Conservation (phyloP, 1,284 basidiomycete species). For the Mycosarcoma maydis region DNA sequence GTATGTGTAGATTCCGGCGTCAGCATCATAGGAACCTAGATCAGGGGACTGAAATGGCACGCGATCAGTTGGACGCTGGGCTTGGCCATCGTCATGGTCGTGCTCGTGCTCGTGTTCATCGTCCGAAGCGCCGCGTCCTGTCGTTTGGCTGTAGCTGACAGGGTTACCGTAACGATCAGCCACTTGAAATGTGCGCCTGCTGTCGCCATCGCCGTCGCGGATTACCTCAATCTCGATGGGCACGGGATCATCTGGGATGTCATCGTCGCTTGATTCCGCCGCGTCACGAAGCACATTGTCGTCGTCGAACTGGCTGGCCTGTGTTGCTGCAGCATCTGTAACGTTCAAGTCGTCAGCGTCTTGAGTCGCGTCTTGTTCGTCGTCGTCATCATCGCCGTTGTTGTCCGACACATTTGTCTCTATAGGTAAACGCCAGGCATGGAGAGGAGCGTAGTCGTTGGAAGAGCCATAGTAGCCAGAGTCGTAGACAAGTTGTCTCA, state of each 20-base stretch:
- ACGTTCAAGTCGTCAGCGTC: constrained; percentile 18
- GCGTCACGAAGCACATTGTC: constrained; percentile 30
- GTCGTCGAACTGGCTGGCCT: constrained; percentile 23
- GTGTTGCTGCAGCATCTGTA: neutral
- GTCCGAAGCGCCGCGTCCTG: constrained; percentile 22
- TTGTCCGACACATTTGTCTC: too few relatives aligned
- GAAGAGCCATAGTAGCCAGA: constrained; percentile 37
- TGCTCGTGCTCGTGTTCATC: constrained; percentile 7
- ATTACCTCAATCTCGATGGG: constrained; percentile 40
- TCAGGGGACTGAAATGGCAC: constrained; percentile 16
- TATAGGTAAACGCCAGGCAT: constrained; percentile 26
- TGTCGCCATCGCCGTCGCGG: constrained; percentile 9
- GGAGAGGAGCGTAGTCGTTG: constrained; percentile 39
- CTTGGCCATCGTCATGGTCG: neutral
- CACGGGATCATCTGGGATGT: constrained; percentile 32
- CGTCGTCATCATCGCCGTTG: neutral
- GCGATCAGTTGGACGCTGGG: constrained; percentile 1
- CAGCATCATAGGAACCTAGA: constrained; percentile 21
- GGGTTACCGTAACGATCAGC: constrained; percentile 41
- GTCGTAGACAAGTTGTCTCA: constrained; percentile 45
- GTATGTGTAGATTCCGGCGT: constrained; percentile 28
- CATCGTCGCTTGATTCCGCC: constrained; percentile 14
- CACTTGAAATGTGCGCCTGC: constrained; percentile 30
- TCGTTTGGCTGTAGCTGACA: neutral
- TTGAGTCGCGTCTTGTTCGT: constrained; percentile 1